Evolutionary conservation across 106 monocot genomes (phyloP), one percentile per base, ranked within the genome.

Genomic region (Triglochin maritima): DNA sequence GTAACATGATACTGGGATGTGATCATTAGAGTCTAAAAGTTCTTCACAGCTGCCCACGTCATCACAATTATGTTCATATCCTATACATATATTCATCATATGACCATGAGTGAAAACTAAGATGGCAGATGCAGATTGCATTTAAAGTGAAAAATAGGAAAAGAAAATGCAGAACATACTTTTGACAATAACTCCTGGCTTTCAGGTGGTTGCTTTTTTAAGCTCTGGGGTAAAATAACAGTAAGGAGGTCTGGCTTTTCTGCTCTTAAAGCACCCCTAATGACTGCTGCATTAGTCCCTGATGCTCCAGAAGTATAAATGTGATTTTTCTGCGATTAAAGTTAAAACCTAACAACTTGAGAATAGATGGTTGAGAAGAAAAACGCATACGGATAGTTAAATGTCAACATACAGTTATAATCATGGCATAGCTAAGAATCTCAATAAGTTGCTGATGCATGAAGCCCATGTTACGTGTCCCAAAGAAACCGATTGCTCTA

Each of bases 401-500:
- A 55, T 46, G 42, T 9, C 10, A 49, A 16, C 79, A 50, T 86
- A 96, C 95, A 59, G 95, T 91, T 81, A 96, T 96, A 50, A 96
- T 80, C 95, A 96, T 91, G 55, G 95, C 95, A 75, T 96, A 96
- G 68, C 95, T 96, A 43, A 96, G 80, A 77, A 96, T 88, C 71
- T 96, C 95, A 70, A 96, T 96, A 67, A 96, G 86, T 65, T 96
- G 90, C 59, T 96, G 95, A 74, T 91, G 95, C 95, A 96, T 96
- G 71, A 91, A 96, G 44, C 95, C 95, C 95, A 96, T 91, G 70
- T 96, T 96, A 44, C 95, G 83, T 57, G 95, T 96, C 60, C 95
- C 95, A 71, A 96, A 96, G 71, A 96, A 96, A n/a, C 95, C 95
- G 66, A 96, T 96, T 50, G 87, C 75, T 73, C 95, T 79, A 9